Evolutionary conservation across 164 flowering plant species (phyloP).

Genomic region (Akebia trifoliata): DNA sequence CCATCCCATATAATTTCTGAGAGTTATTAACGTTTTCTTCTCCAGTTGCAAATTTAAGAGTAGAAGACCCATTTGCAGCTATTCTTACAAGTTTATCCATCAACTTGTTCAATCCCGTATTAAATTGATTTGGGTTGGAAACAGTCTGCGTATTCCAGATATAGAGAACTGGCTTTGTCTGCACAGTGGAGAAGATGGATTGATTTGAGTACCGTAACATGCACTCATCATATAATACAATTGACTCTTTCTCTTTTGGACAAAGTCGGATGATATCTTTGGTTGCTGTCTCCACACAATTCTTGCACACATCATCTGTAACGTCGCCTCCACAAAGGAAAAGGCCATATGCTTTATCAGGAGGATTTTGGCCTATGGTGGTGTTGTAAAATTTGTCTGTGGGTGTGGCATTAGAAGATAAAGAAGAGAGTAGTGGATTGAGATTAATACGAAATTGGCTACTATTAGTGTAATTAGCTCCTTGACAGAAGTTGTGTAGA

Average conservation of each 20-base stretch:
- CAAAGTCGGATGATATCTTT: constrained; percentile 6
- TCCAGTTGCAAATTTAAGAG: constrained; percentile 11
- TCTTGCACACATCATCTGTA: constrained; percentile 4
- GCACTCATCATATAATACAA: constrained; percentile 26
- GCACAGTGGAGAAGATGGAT: constrained; percentile 8
- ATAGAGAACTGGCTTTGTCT: accelerated
- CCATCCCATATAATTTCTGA: constrained; percentile 24
- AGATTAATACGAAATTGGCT: constrained; percentile 11
- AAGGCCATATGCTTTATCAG: constrained; percentile 12
- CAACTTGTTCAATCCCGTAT: background rate
- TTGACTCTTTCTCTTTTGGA: constrained; percentile 14
- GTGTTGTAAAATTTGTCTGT: constrained; percentile 4
- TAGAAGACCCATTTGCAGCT: constrained; percentile 1
- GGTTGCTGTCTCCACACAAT: constrained; percentile 16
- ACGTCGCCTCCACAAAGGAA: constrained; percentile 30
- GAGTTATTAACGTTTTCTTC: constrained; percentile 2
- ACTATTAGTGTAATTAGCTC: constrained; percentile 4
- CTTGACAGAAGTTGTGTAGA: background rate
- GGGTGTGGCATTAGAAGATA: constrained; percentile 2
- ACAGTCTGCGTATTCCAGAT: background rate
- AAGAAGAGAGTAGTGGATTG: constrained; percentile 14
- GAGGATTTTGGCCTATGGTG: constrained; percentile 10
- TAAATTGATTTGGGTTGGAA: constrained; percentile 10
- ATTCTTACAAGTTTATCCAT: background rate
- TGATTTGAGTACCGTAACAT: constrained; percentile 28